Conservation (phyloP, 2,329 filamentous ascomycete species). For the Cadophora luteo-olivacea region DNA sequence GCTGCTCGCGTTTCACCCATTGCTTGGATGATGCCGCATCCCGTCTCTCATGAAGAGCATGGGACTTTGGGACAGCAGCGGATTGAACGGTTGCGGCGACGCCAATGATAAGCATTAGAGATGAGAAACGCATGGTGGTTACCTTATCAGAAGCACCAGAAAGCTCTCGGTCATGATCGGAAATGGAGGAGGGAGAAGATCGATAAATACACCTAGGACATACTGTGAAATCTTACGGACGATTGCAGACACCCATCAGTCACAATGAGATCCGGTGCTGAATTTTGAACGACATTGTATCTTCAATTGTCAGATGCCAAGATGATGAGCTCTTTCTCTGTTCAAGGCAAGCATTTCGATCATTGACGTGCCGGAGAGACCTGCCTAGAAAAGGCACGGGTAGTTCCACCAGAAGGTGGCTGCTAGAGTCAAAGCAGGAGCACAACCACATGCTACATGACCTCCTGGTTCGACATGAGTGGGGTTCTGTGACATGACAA, state of each 20-base stretch:
- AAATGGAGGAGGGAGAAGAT: neutral
- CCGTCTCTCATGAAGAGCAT: constrained; percentile 33
- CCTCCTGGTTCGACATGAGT: neutral
- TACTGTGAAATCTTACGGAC: neutral
- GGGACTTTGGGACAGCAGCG: constrained; percentile 25
- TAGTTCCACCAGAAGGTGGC: constrained; percentile 3
- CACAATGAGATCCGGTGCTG: neutral
- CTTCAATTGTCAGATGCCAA: neutral
- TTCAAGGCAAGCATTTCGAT: neutral
- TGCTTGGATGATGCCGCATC: constrained; percentile 15
- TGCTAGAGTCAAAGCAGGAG: neutral
- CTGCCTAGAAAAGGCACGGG: neutral
- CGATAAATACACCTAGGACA: neutral
- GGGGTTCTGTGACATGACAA: neutral
- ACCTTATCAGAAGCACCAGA: neutral
- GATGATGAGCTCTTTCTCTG: neutral
- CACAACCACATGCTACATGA: neutral
- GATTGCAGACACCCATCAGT: neutral
- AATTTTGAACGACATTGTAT: constrained; percentile 7
- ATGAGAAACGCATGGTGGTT: neutral
- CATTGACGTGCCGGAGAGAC: neutral
- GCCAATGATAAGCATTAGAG: constrained; percentile 12
- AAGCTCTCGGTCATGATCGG: no score
- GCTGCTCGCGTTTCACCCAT: constrained; percentile 30
- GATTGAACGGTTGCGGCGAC: constrained; percentile 15